phyloP scores from a whole-genome alignment of 192 early-diverging fungal genomes.

The Rhizophlyctis rosea region DNA sequence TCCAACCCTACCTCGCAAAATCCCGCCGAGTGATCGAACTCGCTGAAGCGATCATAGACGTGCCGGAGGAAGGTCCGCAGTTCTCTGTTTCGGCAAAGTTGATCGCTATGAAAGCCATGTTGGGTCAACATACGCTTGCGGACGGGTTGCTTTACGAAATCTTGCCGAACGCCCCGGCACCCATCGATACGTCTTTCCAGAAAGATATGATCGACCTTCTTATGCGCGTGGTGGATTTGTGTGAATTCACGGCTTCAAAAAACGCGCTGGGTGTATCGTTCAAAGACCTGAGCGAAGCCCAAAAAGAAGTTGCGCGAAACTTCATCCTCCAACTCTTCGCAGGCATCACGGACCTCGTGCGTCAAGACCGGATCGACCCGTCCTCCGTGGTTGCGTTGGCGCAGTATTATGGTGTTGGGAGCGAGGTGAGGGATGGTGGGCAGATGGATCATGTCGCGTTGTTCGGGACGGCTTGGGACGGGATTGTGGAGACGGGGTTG shows the following conservation, averaged over 20 bases:
- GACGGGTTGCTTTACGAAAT: slow-evolving; percentile 17
- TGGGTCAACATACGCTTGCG: slow-evolving; percentile 9
- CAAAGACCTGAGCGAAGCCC: neutral
- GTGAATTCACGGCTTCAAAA: neutral
- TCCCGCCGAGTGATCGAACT: slow-evolving; percentile 9
- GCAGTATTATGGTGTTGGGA: slow-evolving; percentile 17
- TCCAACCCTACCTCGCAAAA: slow-evolving; percentile 9
- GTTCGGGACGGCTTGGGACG: slow-evolving; percentile 29
- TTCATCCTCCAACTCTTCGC: slow-evolving; percentile 9
- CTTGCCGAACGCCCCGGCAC: slow-evolving; percentile 1
- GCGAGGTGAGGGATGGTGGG: neutral
- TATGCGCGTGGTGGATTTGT: slow-evolving; percentile 1
- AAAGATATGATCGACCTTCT: slow-evolving; percentile 3
- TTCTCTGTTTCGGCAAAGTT: slow-evolving; percentile 18
- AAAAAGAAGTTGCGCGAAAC: slow-evolving; percentile 12
- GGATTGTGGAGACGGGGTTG: slow-evolving; percentile 8
- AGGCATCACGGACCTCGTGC: slow-evolving; percentile 6
- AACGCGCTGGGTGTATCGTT: too few relatives aligned
- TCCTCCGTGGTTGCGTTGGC: slow-evolving; percentile 4
- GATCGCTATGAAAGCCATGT: slow-evolving; percentile 21
- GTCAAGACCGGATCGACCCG: slow-evolving; percentile 6
- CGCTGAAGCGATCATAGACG: too few relatives aligned
- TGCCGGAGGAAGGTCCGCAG: neutral
- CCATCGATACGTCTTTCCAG: slow-evolving; percentile 15
- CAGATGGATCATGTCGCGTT: neutral